These are phyloP conservation scores for Aureobasidium namibiae DNA, from an alignment of 2,329 filamentous ascomycete genomes.

Conservation along the genomic window DNA sequence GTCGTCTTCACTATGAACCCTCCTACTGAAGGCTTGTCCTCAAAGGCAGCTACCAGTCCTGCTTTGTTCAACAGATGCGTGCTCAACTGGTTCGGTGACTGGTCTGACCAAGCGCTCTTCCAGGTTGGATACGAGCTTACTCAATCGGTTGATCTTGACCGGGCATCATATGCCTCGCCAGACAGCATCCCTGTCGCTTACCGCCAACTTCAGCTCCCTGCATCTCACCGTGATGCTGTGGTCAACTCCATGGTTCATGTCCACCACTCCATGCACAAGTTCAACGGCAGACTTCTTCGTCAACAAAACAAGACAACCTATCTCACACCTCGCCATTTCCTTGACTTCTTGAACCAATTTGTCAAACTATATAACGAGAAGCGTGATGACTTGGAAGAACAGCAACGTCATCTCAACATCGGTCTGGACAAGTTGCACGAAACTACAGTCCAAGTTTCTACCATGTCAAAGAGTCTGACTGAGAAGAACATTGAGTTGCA, in stretches of 20 bases:
- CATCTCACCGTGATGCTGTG: constrained; percentile 82
- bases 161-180: constrained; percentile 73
- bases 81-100: constrained; percentile 99
- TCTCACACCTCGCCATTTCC: constrained; percentile 90
- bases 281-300: constrained; percentile 80
- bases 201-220: constrained; percentile 72
- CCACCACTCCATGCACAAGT: constrained; percentile 84
- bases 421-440: constrained; percentile 95
- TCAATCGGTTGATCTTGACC: constrained; percentile 90
- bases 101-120: constrained; percentile 98
- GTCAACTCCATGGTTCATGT: constrained; percentile 99
- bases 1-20: constrained; percentile 99
- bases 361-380: constrained; percentile 97
- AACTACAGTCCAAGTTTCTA: constrained; percentile 93
- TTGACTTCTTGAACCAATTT: constrained; percentile 97
- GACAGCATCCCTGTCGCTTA: constrained; percentile 92
- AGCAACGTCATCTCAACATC: constrained; percentile 95
- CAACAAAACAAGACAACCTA: constrained; percentile 91
- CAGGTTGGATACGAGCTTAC: constrained; percentile 95
- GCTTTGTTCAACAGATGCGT: constrained; percentile 99
- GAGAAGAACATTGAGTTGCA: constrained; percentile 92
- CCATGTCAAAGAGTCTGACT: constrained; percentile 80
- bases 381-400: constrained; percentile 94
- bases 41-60: constrained; percentile 94
- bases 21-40: constrained; percentile 86